These are phyloP conservation scores for Amanita rimosa DNA, from an alignment of 768 basidiomycete genomes.

Conservation along the genomic window DNA sequence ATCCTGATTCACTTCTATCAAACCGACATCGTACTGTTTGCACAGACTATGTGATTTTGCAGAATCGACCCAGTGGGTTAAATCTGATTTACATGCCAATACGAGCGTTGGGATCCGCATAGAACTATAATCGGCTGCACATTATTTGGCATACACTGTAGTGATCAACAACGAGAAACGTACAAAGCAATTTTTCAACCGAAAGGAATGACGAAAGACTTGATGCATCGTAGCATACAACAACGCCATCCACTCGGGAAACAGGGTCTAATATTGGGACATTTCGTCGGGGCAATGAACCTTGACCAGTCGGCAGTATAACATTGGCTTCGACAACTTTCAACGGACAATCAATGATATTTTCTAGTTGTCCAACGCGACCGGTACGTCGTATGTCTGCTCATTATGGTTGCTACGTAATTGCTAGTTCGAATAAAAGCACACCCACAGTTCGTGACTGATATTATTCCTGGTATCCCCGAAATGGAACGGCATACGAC, in stretches of 20 bases:
- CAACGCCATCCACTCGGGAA: slow-evolving; percentile 61
- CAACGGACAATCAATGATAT: slow-evolving; percentile 27
- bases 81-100: slow-evolving; percentile 82
- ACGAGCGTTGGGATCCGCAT: slow-evolving; percentile 59
- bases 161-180: slow-evolving; percentile 18
- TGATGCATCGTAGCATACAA: slow-evolving; percentile 80
- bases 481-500: slow-evolving; percentile 11
- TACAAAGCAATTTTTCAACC: slow-evolving; percentile 62
- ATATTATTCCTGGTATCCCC: not conserved
- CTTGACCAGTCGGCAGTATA: slow-evolving; percentile 20
- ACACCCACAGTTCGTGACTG: not conserved
- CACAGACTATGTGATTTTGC: slow-evolving; percentile 37
- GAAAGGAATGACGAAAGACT: slow-evolving; percentile 49
- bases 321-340: slow-evolving; percentile 48
- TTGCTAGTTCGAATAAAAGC: not conserved
- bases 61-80: slow-evolving; percentile 47
- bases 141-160: slow-evolving; percentile 1
- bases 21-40: slow-evolving; percentile 56
- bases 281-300: slow-evolving; percentile 7
- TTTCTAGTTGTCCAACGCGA: slow-evolving; percentile 22
- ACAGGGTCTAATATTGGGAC: slow-evolving; percentile 38
- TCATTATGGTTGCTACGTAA: not conserved
- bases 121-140: slow-evolving; percentile 44
- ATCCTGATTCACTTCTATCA: slow-evolving; percentile 60
- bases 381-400: slow-evolving; percentile 25